A percentile compares a stretch with the other conserved stretches of the same genome.
Evolutionary conservation across 306 rosid species (phyloP).

Genomic region (Sicyos baderoa): DNA sequence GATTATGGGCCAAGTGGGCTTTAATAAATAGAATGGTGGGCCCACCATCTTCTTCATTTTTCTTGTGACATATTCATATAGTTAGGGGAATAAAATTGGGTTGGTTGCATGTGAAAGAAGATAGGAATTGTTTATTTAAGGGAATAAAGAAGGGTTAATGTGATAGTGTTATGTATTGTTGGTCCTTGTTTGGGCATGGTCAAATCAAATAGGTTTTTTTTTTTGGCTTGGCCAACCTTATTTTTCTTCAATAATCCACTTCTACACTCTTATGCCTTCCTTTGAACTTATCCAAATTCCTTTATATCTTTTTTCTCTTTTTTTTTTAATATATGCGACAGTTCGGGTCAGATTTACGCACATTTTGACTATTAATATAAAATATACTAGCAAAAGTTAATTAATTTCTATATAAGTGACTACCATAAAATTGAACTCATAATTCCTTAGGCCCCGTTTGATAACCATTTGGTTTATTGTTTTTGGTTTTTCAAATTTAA

Average conservation of each 20-base stretch:
- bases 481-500: too few relatives aligned
- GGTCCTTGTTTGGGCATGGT: constrained; percentile 8
- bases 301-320: too few relatives aligned
- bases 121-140: background rate
- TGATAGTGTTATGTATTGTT: background rate
- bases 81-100: background rate
- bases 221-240: background rate
- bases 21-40: constrained; percentile 27
- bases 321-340: too few relatives aligned
- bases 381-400: too few relatives aligned
- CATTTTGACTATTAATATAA: too few relatives aligned
- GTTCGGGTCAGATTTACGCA: too few relatives aligned
- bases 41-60: constrained; percentile 7
- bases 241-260: background rate
- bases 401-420: too few relatives aligned
- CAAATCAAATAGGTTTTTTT: constrained; percentile 7
- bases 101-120: constrained; percentile 10
- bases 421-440: too few relatives aligned
- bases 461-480: too few relatives aligned
- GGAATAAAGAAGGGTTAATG: constrained; percentile 4
- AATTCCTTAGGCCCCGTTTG: too few relatives aligned
- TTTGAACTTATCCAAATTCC: constrained; percentile 10
- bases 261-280: background rate
- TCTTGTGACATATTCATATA: constrained; percentile 4
- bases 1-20: constrained; percentile 34